phyloP scores from a whole-genome alignment of 805 yeast genomes.

The Zygosaccharomyces siamensis region DNA sequence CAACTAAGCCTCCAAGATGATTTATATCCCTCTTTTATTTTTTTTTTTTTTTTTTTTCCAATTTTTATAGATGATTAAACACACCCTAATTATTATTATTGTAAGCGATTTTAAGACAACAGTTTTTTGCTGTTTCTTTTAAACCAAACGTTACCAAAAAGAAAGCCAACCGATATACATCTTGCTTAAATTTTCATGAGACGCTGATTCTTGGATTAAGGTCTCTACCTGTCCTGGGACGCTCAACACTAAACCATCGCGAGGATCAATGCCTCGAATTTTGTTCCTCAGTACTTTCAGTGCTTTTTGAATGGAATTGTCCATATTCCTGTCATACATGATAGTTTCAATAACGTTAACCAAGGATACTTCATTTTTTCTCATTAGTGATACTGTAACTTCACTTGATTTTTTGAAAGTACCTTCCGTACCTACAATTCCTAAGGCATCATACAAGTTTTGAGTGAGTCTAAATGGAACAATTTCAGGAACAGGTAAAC shows the following conservation, averaged over 20 bases:
- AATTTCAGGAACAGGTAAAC: constrained; percentile 78
- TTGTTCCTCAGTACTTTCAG: constrained; percentile 69
- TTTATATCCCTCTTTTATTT: not conserved
- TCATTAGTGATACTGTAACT: constrained; percentile 65
- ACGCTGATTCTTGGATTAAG: constrained; percentile 75
- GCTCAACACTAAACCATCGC: constrained; percentile 81
- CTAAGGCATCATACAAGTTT: constrained; percentile 85
- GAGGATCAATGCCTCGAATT: constrained; percentile 74
- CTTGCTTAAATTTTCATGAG: constrained; percentile 61
- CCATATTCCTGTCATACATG: constrained; percentile 65
- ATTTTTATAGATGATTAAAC: not conserved
- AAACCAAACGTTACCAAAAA: constrained; percentile 42
- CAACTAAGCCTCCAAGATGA: not conserved
- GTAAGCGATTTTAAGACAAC: not conserved
- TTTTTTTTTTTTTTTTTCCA: not conserved
- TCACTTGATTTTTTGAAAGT: constrained; percentile 81
- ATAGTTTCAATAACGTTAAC: constrained; percentile 91
- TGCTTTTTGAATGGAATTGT: constrained; percentile 57
- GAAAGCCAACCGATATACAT: constrained; percentile 97
- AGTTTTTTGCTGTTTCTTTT: not conserved
- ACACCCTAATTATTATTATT: not conserved
- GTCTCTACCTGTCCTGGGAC: constrained; percentile 91
- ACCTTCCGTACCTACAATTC: constrained; percentile 86
- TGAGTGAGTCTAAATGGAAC: constrained; percentile 92
- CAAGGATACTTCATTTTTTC: constrained; percentile 75